Base-by-base conservation (phyloP, 2,329 filamentous ascomycete species). In the Emergomyces orientalis region DNA sequence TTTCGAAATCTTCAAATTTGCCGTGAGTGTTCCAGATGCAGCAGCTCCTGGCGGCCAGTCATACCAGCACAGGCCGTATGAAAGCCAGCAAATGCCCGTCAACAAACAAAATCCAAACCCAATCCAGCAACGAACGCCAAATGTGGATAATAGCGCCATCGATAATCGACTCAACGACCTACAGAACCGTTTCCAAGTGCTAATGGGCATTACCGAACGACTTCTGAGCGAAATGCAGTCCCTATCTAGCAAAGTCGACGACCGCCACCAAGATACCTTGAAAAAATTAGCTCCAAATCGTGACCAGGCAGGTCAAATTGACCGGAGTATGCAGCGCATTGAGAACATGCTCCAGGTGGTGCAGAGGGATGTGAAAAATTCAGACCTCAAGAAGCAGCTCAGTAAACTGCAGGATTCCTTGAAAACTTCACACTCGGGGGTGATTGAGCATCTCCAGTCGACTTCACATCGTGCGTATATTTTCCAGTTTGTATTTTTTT, bases 1-100 rank as follows among this genome's bases (percentile, higher is more conserved):
- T 5, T 96, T 97, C 71, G 94, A 99, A 76, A 76, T 96, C 67
- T 94, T 92, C 81, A 95, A 93, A 74, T 84, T 97, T 72, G 82
- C 89, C 43, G 84, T 94, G 60, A 85, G 87, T 71, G 86, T 83
- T 13, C 65, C 73, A n/a, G 74, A 73, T 25, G 17, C 22, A 19
- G 25, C 55, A 43, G 22, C 25, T 22, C 25, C 14, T 19, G 41
- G 41, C 25, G 3, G n/a, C 39, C 56, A 59, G 27, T 13, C 22
- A 30, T 45, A 27, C 41, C 45, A 47, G 9, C 41, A 37, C 41
- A 45, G 59, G 14, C 60, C 65, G 62, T 64, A 67, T 43, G 59
- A 65, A 49, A 70, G 67, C 30, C 66, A 71, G 55, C 47, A 60
- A 8, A 17, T 52, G 1, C 59, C 59, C 70, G 71, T 51, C 69